Percentiles rank a stretch among this genome's conserved stretches.
These are phyloP conservation scores for Aspergillus brasiliensis DNA, from an alignment of 2,329 filamentous ascomycete species.

Conservation along the genomic window DNA sequence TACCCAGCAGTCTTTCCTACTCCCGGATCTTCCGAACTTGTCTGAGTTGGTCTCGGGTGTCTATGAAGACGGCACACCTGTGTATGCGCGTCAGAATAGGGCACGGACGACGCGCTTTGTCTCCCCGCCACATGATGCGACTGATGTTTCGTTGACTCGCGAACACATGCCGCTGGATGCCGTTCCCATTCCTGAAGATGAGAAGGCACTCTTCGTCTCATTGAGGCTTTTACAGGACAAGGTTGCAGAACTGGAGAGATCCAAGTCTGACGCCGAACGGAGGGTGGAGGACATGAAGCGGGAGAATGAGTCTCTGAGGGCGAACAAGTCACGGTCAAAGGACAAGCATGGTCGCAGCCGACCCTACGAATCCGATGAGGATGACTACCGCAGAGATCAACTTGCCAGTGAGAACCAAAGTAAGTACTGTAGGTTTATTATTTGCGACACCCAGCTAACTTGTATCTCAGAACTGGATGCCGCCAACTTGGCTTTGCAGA, in stretches of 20 bases:
- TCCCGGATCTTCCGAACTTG: conserved; percentile 63
- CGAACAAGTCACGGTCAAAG: conserved; percentile 41
- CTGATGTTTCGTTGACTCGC: conserved; percentile 33
- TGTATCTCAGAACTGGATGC: conserved; percentile 50
- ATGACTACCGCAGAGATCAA: conserved; percentile 39
- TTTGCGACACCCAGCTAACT: conserved; percentile 25
- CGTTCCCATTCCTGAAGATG: conserved; percentile 61
- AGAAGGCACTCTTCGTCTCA: conserved; percentile 65
- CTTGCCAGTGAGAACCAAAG: conserved; percentile 41
- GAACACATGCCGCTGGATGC: conserved; percentile 54
- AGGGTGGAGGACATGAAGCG: conserved; percentile 54
- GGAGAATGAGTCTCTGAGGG: conserved; percentile 54
- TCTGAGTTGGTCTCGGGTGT: conserved; percentile 63
- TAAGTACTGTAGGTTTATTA: conserved; percentile 24
- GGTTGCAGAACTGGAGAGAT: conserved; percentile 57
- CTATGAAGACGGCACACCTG: conserved; percentile 60
- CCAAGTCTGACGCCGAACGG: conserved; percentile 55
- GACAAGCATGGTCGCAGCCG: conserved; percentile 40
- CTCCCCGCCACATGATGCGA: conserved; percentile 45
- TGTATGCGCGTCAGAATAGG: conserved; percentile 55
- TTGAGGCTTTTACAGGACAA: conserved; percentile 61
- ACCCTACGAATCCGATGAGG: conserved; percentile 48
- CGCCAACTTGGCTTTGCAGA: conserved; percentile 56
- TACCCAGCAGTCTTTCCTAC: conserved; percentile 62
- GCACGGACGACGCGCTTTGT: conserved; percentile 57